These are phyloP conservation scores for Eucalyptus rudis DNA, from an alignment of 345 rosid species.

Conservation along the genomic window DNA sequence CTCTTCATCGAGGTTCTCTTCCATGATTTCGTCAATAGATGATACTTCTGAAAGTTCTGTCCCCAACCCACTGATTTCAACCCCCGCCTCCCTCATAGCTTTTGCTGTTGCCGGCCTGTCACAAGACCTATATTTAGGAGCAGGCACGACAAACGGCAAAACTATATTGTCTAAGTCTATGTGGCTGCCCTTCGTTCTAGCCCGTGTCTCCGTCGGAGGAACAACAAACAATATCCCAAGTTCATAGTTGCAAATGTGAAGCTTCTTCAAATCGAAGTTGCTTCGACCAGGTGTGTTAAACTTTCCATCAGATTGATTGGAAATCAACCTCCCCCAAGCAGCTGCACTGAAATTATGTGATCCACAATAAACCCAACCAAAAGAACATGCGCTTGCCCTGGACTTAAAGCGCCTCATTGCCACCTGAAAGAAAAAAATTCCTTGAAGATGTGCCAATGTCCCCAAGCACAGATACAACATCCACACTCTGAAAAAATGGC, in stretches of 20 bases:
- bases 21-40: constrained; percentile 20
- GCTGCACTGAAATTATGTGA: constrained; percentile 92
- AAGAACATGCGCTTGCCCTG: constrained; percentile 25
- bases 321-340: constrained; percentile 79
- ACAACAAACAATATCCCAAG: constrained; percentile 73
- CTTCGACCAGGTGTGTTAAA: constrained; percentile 8
- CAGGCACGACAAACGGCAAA: constrained; percentile 67
- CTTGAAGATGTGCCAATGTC: neutral
- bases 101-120: constrained; percentile 72
- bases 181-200: neutral
- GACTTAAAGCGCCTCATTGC: constrained; percentile 62
- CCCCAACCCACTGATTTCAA: constrained; percentile 21
- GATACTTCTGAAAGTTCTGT: constrained; percentile 19
- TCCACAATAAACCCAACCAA: constrained; percentile 88
- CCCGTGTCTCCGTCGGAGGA: constrained; percentile 39
- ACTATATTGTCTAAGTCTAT: constrained; percentile 42
- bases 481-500: neutral
- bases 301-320: constrained; percentile 16
- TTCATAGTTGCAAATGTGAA: constrained; percentile 80
- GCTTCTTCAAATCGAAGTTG: constrained; percentile 12
- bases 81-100: constrained; percentile 60
- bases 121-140: constrained; percentile 53
- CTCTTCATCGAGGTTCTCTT: constrained; percentile 43
- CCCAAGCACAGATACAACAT: neutral
- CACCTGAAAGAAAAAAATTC: constrained; percentile 26